These are phyloP conservation scores for Ceratocystis eucalypticola DNA, from an alignment of 2,329 filamentous ascomycete genomes.

Conservation along the genomic window DNA sequence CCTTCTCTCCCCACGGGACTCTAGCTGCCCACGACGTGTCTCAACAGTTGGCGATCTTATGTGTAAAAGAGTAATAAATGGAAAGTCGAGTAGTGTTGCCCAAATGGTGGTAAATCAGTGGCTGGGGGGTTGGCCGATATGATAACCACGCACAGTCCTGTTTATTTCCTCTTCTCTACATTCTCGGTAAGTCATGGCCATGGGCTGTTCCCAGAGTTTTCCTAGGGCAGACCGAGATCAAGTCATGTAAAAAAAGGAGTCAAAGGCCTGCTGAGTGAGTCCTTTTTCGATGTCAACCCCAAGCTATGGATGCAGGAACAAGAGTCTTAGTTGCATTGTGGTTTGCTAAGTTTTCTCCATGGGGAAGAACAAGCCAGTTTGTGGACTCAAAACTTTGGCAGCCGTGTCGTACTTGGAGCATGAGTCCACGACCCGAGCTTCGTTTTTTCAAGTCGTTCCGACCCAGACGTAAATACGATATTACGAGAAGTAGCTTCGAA, in stretches of 20 bases:
- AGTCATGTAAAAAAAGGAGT: not conserved
- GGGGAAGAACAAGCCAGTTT: not conserved
- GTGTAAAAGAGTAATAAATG: not conserved
- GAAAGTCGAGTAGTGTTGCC: not conserved
- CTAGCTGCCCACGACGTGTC: not conserved
- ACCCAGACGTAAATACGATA: not conserved
- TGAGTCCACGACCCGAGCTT: too few species aligned
- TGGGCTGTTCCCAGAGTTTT: not conserved
- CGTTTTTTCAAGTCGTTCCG: not conserved
- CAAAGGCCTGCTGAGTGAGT: not conserved
- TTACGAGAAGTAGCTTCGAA: not conserved
- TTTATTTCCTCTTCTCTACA: not conserved
- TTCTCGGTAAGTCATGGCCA: not conserved
- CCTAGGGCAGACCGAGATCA: not conserved
- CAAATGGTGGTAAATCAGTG: not conserved
- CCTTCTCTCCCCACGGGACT: not conserved
- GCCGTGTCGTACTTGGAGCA: too few species aligned
- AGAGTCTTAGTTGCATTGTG: not conserved
- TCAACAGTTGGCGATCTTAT: conserved; percentile 4
- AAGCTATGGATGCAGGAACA: not conserved
- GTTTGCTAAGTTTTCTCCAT: not conserved
- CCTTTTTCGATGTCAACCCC: not conserved
- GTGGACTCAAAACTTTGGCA: too few species aligned
- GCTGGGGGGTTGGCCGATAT: not conserved
- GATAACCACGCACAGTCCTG: not conserved